Evolutionary conservation across 176 grass and related monocot genomes (phyloP), one percentile per base, ranked within the genome.

Genomic region (Carex kokanica): DNA sequence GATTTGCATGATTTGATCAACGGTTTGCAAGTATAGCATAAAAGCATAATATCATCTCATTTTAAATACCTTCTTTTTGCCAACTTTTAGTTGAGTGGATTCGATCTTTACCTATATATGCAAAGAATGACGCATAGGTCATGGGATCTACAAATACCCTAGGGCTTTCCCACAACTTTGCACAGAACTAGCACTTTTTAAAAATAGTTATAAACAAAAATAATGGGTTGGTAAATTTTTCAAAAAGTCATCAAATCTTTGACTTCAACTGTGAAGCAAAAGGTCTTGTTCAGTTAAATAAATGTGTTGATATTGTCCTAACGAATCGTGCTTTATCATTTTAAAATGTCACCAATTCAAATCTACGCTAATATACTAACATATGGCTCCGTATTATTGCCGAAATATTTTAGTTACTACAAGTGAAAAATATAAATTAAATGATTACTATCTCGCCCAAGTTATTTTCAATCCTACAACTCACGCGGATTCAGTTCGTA

Each of bases 131-230:
- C 4, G 24, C 45, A 51, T 74, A 74, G 70, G 70, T 74, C 49
- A 54, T 25, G 31, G 73, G 14, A 77, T 77, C 73, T 55, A 77
- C 3, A 25, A 54, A 29, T 6, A 2, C 23, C 49, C 16, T 5
- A 54, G 24, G 55, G 73, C 24, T 77, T 77, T 77, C 73, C 73
- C 73, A 77, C 73, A 77, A 77, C 73, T 77, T 77, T 54, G 49
- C 72, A 54, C 43, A 24, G 54, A 54, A 54, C 6, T 54, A 49
- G 0, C 6, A 8, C 8, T 32, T 54, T 45, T 49, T 49, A 12
- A 11, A 47, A 49, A 49, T 49, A 49, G 10, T 49, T 49, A 49
- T 49, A 49, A 47, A 12, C 0, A 43, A 8, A 43, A 11, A 11
- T 47, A 47, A 59, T 59, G 17, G 56, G 17, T 17, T 59, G 56